Evolutionary conservation across 2,329 filamentous ascomycete species (phyloP).

Genomic region (Penicillium sp.): DNA sequence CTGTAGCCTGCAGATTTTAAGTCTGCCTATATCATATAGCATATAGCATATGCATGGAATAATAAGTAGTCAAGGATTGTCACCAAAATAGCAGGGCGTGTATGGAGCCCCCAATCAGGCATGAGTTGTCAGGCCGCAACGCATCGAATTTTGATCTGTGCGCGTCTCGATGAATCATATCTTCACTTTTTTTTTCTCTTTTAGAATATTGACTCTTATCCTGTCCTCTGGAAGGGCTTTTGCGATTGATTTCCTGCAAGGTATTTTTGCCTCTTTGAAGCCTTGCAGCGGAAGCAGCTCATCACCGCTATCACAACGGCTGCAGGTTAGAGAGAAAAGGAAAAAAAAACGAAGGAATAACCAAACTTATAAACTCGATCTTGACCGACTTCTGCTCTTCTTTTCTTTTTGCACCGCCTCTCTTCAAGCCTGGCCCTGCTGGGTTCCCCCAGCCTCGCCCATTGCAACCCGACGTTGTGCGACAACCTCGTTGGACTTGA

Average conservation of each 20-base stretch:
- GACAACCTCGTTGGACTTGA: slow-evolving; percentile 6
- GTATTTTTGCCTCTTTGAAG: slow-evolving; percentile 25
- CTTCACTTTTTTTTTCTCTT: slow-evolving; percentile 5
- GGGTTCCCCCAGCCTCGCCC: slow-evolving; percentile 25
- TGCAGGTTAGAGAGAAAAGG: slow-evolving; percentile 8
- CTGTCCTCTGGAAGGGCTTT: slow-evolving; percentile 9
- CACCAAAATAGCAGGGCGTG: slow-evolving; percentile 9
- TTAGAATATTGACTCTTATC: neutral
- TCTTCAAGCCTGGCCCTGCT: slow-evolving; percentile 18
- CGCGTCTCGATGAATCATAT: slow-evolving; percentile 15
- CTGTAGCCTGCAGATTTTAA: too few relatives aligned
- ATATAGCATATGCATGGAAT: neutral
- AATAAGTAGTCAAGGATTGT: neutral
- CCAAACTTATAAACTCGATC: slow-evolving; percentile 11
- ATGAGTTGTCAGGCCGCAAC: slow-evolving; percentile 29
- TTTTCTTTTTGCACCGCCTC: slow-evolving; percentile 16
- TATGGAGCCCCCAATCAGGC: slow-evolving; percentile 24
- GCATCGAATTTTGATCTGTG: slow-evolving; percentile 25
- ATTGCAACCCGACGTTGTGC: slow-evolving; percentile 30
- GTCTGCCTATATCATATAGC: neutral
- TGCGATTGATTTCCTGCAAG: slow-evolving; percentile 25
- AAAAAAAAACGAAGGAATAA: neutral
- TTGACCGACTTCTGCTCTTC: slow-evolving; percentile 21
- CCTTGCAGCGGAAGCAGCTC: slow-evolving; percentile 27
- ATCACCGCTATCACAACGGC: slow-evolving; percentile 12